Base-by-base conservation (phyloP, 2,329 filamentous ascomycete species). In the Aspergillus versicolor region DNA sequence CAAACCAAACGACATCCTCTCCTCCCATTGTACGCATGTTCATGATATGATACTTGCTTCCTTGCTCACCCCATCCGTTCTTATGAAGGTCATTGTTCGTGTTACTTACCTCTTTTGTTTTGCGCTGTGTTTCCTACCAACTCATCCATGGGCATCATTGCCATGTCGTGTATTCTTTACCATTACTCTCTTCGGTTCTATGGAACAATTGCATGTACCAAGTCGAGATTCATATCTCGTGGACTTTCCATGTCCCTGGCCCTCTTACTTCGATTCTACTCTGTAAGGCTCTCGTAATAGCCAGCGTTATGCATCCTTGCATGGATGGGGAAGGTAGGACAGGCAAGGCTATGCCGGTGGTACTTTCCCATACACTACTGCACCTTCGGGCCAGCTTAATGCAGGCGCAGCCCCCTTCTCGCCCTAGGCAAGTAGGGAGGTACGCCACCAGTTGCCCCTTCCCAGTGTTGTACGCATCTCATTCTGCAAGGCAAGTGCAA, bases 71-170 rank as follows among this genome's bases (percentile, higher is more conserved):
- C 54, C 42, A 44, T 59, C 52, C 56, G 34, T 58, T 63, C 56
- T 58, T 34, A 60, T 61, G 34, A 57, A 57, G 50, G 45, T 59
- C 58, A 43, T 60, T 60, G 58, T 64, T 53, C 50, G 52, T 57
- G 58, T 61, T 46, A 50, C 59, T 46, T 56, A 65, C 41, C 19
- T 34, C n/a, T 32, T 34, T 37, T 63, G 61, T 57, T 17, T 46
- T 22, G 19, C 21, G 12, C 30, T 22, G n/a, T 38, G 17, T 40
- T 44, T 38, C 19, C 13, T 22, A 21, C 21, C 40, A 15, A 12
- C 24, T 24, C 34, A 30, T 47, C 32, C 54, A 47, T 50, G 42
- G 42, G 24, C 42, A 56, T 49, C 46, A 42, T 41, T 21, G 53
- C 46, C 42, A 34, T 54, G 50, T 50, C 38, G 24, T 52, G 50